Evolutionary conservation across 129 eudicot genomes (phyloP), one percentile per base, ranked within the genome.

Genomic region (Flaveria ramosissima): DNA sequence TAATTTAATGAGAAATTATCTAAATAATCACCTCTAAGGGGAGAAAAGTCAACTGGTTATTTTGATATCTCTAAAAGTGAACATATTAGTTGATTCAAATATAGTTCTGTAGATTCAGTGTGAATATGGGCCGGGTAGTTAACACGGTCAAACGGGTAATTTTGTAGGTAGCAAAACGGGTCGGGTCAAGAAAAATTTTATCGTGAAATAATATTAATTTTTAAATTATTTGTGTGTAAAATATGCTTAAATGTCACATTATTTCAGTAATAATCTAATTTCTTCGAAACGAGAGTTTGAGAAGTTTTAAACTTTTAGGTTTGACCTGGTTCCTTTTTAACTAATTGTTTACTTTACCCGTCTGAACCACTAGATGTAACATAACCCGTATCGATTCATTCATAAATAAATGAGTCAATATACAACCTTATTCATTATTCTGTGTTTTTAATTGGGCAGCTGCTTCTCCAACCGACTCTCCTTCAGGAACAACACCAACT

Each of bases 401-500:
- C 14, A 57, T 9, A 57, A 1, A 5, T 57, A 57, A 13, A 61
- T 14, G 30, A 13, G 4, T 61, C 42, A 61, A 61, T 13, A 1
- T 13, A 4, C 2, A 26, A 9, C 15, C 20, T 9, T 26, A 9
- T 21, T 63, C 73, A 66, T 70, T 55, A 52, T 61, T 57, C n/a
- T 43, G 5, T 76, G 52, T 75, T 45, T 72, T 52, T 3, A 52
- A 69, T 17, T 59, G 17, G 23, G 48, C 86, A 89, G 92, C 85
- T 61, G 85, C 71, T 19, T 66, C 86, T 62, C 96, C 96, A 43
- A 56, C 66, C 41, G 76, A 78, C 80, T 77, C 91, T 70, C 88
- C 95, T 24, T 69, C 82, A 66, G 81, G 79, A 71, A 68, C 85
- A 72, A 56, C 86, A 61, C 82, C 87, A 52, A 53, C 86, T 68